A percentile compares a stretch with the other conserved stretches of the same genome.
phyloP scores from a whole-genome alignment of 2,329 filamentous ascomycete species.

The Pyricularia sp. region DNA sequence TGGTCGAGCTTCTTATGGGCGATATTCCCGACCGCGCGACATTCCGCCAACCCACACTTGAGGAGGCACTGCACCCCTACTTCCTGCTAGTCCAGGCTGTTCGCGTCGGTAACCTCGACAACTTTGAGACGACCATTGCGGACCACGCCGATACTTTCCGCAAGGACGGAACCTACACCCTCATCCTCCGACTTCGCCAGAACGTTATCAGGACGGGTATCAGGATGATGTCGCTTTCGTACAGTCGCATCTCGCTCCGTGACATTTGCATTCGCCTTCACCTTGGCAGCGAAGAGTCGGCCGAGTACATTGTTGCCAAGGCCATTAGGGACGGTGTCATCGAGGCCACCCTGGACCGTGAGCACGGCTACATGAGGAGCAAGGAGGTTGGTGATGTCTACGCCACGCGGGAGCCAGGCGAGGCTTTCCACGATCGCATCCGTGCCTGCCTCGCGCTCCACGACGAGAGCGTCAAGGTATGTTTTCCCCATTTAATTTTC shows the following conservation, averaged over 20 bases:
- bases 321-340: conserved; percentile 96
- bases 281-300: conserved; percentile 90
- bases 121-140: conserved; percentile 81
- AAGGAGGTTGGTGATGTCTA: conserved; percentile 96
- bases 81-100: conserved; percentile 91
- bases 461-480: conserved; percentile 95
- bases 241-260: conserved; percentile 91
- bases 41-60: conserved; percentile 83
- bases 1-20: conserved; percentile 96
- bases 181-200: conserved; percentile 88
- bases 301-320: conserved; percentile 98
- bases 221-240: conserved; percentile 97
- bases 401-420: conserved; percentile 84
- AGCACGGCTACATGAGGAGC: conserved; percentile 97
- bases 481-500: conserved; percentile 12
- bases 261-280: conserved; percentile 96
- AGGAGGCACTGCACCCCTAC: conserved; percentile 84
- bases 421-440: conserved; percentile 97
- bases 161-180: conserved; percentile 87
- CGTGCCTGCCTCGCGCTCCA: conserved; percentile 83
- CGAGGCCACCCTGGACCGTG: conserved; percentile 86
- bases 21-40: conserved; percentile 93
- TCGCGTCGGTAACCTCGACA: conserved; percentile 89
- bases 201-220: conserved; percentile 99
- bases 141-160: conserved; percentile 78